These are phyloP conservation scores for Cryptococcus floricola DNA, from an alignment of 1,284 basidiomycete genomes.

Conservation along the genomic window DNA sequence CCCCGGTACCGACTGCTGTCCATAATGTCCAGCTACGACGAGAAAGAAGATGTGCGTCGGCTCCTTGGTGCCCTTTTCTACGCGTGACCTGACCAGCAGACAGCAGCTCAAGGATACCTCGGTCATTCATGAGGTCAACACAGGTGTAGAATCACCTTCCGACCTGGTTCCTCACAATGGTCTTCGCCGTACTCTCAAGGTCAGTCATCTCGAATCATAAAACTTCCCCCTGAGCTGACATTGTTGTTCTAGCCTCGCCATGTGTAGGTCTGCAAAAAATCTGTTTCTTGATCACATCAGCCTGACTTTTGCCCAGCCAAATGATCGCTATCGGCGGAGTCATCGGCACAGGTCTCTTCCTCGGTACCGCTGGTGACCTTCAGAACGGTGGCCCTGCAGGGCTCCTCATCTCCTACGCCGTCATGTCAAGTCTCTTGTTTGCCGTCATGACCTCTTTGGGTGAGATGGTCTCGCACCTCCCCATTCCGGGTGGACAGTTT, in stretches of 20 bases:
- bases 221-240: no score
- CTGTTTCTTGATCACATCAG: no score
- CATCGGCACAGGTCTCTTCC: constrained; percentile 25
- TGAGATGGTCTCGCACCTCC: constrained; percentile 12
- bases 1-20: no score
- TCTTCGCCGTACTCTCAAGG: background rate
- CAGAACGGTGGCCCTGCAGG: constrained; percentile 13
- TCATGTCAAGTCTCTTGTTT: constrained; percentile 12
- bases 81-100: background rate
- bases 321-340: no score
- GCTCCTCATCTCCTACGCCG: constrained; percentile 10
- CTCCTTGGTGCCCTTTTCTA: no score
- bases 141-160: background rate
- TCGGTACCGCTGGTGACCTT: constrained; percentile 19
- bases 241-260: no score
- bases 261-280: no score
- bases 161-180: background rate
- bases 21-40: background rate
- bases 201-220: background rate
- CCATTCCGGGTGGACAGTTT: constrained; percentile 12
- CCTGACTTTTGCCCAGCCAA: no score
- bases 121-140: background rate
- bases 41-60: no score
- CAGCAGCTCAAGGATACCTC: background rate
- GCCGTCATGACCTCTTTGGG: constrained; percentile 14